Evolutionary conservation across 2,329 filamentous ascomycete genomes (phyloP).

Genomic region (Karstenula rhodostoma): DNA sequence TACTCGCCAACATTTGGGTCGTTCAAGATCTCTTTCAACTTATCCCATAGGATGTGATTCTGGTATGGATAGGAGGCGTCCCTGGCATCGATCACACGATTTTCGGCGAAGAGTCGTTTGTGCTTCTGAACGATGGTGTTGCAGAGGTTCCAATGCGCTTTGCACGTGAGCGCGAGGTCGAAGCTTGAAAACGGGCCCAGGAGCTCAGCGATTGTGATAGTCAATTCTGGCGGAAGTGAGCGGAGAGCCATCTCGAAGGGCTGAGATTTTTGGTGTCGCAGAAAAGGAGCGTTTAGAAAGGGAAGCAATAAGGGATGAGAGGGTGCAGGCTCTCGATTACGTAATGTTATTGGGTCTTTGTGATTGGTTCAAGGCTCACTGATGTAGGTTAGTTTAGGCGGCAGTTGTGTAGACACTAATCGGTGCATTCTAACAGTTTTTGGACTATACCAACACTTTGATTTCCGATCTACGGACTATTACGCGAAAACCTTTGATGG

Average conservation of each 20-base stretch:
- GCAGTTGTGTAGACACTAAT: background rate
- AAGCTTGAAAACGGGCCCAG: slow-evolving; percentile 24
- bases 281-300: background rate
- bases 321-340: background rate
- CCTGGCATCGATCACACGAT: slow-evolving; percentile 13
- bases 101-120: slow-evolving; percentile 16
- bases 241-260: slow-evolving; percentile 20
- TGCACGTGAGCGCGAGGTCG: slow-evolving; percentile 25
- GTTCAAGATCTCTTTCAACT: slow-evolving; percentile 19
- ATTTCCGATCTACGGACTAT: no score
- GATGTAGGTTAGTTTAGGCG: background rate
- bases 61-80: background rate
- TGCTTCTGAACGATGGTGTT: slow-evolving; percentile 18
- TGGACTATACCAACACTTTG: no score
- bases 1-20: slow-evolving; percentile 25
- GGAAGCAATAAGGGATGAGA: background rate
- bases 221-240: slow-evolving; percentile 22
- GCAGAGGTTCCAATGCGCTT: slow-evolving; percentile 15
- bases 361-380: background rate
- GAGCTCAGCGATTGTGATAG: slow-evolving; percentile 18
- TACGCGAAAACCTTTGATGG: no score
- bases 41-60: slow-evolving; percentile 17
- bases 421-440: no score
- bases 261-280: background rate
- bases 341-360: background rate